Conservation (phyloP, 2,329 filamentous ascomycete species). For the Teratosphaeria viscida region DNA sequence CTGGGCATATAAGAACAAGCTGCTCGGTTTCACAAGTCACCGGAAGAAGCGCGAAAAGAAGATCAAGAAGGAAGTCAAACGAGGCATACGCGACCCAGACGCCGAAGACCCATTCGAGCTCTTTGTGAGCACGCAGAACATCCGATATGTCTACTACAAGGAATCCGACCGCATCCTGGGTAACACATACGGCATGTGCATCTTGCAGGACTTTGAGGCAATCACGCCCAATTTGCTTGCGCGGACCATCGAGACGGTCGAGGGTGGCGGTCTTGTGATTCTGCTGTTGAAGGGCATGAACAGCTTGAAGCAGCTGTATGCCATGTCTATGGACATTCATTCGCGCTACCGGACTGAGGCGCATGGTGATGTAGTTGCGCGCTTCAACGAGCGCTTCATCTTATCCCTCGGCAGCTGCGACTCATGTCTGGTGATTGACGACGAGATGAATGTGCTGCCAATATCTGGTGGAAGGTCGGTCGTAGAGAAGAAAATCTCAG, state of each 20-base stretch:
- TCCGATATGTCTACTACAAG: constrained; percentile 99
- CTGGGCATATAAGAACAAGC: constrained; percentile 98
- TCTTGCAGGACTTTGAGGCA: constrained; percentile 95
- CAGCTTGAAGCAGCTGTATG: constrained; percentile 94
- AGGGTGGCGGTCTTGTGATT: constrained; percentile 86
- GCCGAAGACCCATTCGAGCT: constrained; percentile 92
- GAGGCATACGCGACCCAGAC: constrained; percentile 85
- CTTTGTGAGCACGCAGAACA: constrained; percentile 91
- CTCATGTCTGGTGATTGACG: constrained; percentile 89
- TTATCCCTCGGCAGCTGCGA: constrained; percentile 91
- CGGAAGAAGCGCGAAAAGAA: constrained; percentile 96
- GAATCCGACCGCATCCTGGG: constrained; percentile 98
- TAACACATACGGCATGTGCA: constrained; percentile 97
- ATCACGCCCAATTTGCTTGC: constrained; percentile 95
- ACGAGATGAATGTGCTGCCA: constrained; percentile 92
- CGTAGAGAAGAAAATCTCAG: constrained; percentile 65
- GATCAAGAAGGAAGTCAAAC: constrained; percentile 97
- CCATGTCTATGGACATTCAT: constrained; percentile 94
- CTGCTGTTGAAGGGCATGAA: constrained; percentile 91
- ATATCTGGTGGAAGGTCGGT: constrained; percentile 93
- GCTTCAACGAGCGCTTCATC: constrained; percentile 97
- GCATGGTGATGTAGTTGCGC: constrained; percentile 83
- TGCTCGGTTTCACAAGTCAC: constrained; percentile 89
- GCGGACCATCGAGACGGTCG: constrained; percentile 91
- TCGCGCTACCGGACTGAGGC: constrained; percentile 93